Evolutionary conservation across 2,329 filamentous ascomycete species (phyloP), one percentile per base, ranked within the genome.

Genomic region (Fusarium sp.): DNA sequence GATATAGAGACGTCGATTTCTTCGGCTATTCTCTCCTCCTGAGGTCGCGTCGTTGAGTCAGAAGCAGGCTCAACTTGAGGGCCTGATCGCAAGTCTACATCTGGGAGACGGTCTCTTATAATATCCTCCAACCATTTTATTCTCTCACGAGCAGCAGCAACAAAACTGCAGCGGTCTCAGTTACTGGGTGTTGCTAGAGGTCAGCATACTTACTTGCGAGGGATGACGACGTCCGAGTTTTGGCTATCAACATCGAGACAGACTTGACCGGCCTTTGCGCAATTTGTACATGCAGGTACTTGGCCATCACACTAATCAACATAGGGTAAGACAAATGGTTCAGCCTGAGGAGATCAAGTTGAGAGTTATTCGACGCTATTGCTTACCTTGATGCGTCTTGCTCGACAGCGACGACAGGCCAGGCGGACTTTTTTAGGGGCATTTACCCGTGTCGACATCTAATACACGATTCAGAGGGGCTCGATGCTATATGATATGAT

Each of bases 181-280:
- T 39, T n/a, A 15, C 15, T 21, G 38, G 13, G 3, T 8, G 22
- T 15, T 7, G n/a, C 39, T 59, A 6, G 19, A n/a, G 22, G 14
- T 28, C 17, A 36, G 8, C 5, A 1, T 51, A 57, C 65, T 42
- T 26, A 78, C 76, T 80, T 78, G 49, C 80, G 75, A 7, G 78
- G 76, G 9, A 81, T 76, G 5, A 73, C 70, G 19, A 78, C 33
- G 3, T 76, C 70, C 6, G 76, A 77, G 55, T 81, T 79, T 33
- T 77, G 78, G 17, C 74, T 73, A 58, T 81, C 79, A 1, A 81
- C 79, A 50, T 82, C 79, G 2, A 81, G 68, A 57, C 79, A 81
- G 5, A 71, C 56, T 14, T 77, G 72, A 3, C 73, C 74, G 24
- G 78, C 76, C 43, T 79, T 79, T 13, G 77, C 69, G 33, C 79